These are phyloP conservation scores for Baorangia bicolor DNA, from an alignment of 768 basidiomycete species.

Conservation along the genomic window DNA sequence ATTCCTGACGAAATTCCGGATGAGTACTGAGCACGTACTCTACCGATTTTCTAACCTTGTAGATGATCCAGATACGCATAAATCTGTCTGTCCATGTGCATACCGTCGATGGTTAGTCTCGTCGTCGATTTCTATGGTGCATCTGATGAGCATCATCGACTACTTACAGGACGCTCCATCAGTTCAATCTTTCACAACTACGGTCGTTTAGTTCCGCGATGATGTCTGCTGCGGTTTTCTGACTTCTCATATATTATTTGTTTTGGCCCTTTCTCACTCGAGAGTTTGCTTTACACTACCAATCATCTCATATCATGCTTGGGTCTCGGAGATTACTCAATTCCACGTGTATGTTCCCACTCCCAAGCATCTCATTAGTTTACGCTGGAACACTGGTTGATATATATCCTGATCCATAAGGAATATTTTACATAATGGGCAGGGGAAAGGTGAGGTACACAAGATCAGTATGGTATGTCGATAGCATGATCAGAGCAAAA, in stretches of 20 bases:
- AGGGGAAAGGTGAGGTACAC: not conserved
- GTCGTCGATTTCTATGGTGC: not conserved
- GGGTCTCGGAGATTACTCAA: constrained; percentile 7
- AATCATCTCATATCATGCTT: not conserved
- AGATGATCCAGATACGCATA: constrained; percentile 21
- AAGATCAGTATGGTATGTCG: not conserved
- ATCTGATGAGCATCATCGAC: not conserved
- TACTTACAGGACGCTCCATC: constrained; percentile 7
- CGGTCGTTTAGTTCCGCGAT: constrained; percentile 34
- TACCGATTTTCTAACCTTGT: constrained; percentile 14
- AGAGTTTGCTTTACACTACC: constrained; percentile 7
- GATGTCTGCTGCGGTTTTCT: constrained; percentile 23
- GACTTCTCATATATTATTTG: constrained; percentile 16
- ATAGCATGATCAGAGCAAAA: constrained; percentile 10
- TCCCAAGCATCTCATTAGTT: constrained; percentile 10
- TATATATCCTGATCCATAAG: constrained; percentile 14
- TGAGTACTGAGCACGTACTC: constrained; percentile 41
- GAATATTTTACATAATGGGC: not conserved
- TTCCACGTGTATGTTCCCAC: constrained; percentile 7
- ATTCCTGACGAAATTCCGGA: constrained; percentile 59
- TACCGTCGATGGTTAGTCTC: constrained; percentile 19
- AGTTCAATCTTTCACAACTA: constrained; percentile 28
- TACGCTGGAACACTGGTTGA: constrained; percentile 13
- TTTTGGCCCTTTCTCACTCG: constrained; percentile 18
- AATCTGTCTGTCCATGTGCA: constrained; percentile 25